phyloP scores from a whole-genome alignment of 1,284 basidiomycete species.

The Heterobasidion irregulare region DNA sequence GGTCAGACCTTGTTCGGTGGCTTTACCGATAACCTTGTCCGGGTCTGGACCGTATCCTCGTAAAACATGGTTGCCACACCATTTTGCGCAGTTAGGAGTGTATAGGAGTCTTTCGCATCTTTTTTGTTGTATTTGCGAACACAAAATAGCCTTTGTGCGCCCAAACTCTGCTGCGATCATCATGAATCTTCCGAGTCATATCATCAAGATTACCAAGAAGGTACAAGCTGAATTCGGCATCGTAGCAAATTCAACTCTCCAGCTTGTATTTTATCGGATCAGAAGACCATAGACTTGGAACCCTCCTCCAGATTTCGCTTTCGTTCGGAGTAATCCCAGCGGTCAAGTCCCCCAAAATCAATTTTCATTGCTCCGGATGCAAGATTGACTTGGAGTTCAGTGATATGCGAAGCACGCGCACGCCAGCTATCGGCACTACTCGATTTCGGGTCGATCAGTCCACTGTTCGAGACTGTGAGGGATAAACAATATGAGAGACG shows the following conservation, averaged over 20 bases:
- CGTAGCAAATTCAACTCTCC: background rate
- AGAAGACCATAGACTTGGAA: background rate
- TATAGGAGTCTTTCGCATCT: slow-evolving; percentile 6
- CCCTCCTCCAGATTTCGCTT: slow-evolving; percentile 52
- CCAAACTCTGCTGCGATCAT: background rate
- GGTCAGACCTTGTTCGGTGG: slow-evolving; percentile 96
- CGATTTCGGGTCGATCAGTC: background rate
- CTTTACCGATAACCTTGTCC: slow-evolving; percentile 87
- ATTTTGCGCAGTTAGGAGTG: slow-evolving; percentile 3
- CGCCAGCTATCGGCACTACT: slow-evolving; percentile 73
- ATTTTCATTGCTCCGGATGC: slow-evolving; percentile 56
- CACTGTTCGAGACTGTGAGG: background rate
- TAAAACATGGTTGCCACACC: slow-evolving; percentile 24
- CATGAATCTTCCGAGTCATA: background rate
- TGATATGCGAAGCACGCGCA: slow-evolving; percentile 56
- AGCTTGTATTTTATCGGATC: background rate
- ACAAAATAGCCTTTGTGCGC: slow-evolving; percentile 12
- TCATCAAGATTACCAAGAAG: background rate
- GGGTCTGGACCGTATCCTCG: slow-evolving; percentile 86
- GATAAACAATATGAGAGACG: slow-evolving; percentile 19
- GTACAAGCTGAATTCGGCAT: background rate
- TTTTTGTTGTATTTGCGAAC: slow-evolving; percentile 15
- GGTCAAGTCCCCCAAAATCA: slow-evolving; percentile 67
- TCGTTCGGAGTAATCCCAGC: slow-evolving; percentile 60
- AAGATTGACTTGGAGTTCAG: slow-evolving; percentile 65